phyloP scores from a whole-genome alignment of 2,329 filamentous ascomycete genomes.

The Rhynchosporium secalis region DNA sequence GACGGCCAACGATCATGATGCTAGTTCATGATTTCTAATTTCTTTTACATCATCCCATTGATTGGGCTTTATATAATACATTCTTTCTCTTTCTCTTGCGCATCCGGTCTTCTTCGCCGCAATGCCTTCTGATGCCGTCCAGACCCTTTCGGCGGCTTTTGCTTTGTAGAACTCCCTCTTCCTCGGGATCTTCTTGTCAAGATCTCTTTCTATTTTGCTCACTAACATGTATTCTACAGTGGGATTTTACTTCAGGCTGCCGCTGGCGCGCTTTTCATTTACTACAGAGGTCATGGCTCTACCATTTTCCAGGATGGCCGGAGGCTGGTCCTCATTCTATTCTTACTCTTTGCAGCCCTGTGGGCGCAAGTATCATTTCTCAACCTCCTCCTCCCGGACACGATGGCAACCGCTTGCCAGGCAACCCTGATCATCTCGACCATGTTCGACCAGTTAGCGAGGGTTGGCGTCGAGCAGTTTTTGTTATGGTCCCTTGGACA shows the following conservation, averaged over 20 bases:
- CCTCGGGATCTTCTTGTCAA: neutral
- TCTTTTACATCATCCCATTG: slow-evolving; percentile 35
- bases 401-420: slow-evolving; percentile 34
- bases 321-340: slow-evolving; percentile 43
- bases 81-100: slow-evolving; percentile 19
- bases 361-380: slow-evolving; percentile 40
- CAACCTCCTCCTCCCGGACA: slow-evolving; percentile 34
- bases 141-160: slow-evolving; percentile 40
- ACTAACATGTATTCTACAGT: slow-evolving; percentile 32
- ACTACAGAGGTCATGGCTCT: slow-evolving; percentile 37
- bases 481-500: slow-evolving; percentile 39
- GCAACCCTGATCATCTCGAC: slow-evolving; percentile 36
- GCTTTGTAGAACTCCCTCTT: slow-evolving; percentile 36
- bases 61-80: slow-evolving; percentile 37
- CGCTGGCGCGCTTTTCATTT: slow-evolving; percentile 36
- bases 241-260: slow-evolving; percentile 40
- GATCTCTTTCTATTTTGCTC: neutral
- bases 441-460: slow-evolving; percentile 38
- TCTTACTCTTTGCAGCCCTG: slow-evolving; percentile 39
- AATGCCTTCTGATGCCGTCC: slow-evolving; percentile 38
- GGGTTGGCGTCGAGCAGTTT: slow-evolving; percentile 38
- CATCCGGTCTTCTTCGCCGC: slow-evolving; percentile 13
- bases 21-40: slow-evolving; percentile 31
- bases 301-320: slow-evolving; percentile 40
- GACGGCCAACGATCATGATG: slow-evolving; percentile 32